Percentiles rank a stretch among this genome's conserved stretches.
Conservation (phyloP, 441 rosid species). For the Populus tomentosa region DNA sequence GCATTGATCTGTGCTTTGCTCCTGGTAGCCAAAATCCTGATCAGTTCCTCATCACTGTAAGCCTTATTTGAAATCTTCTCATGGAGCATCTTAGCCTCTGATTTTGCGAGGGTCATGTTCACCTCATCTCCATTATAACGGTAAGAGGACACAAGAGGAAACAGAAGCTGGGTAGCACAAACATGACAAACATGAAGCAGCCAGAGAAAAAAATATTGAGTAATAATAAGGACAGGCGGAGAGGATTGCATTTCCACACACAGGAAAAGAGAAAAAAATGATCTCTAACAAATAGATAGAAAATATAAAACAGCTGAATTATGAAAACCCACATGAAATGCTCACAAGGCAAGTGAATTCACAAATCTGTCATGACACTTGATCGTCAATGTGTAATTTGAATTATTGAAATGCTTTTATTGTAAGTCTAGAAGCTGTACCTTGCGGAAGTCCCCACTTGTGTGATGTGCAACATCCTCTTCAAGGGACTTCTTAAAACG, state of each 20-base stretch:
- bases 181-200: neutral
- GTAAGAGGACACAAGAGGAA: constrained; percentile 64
- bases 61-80: constrained; percentile 72
- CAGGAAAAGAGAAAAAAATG: neutral
- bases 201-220: neutral
- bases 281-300: neutral
- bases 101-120: constrained; percentile 66
- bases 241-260: neutral
- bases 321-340: neutral
- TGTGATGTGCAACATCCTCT: constrained; percentile 85
- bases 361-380: neutral
- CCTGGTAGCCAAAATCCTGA: constrained; percentile 77
- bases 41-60: constrained; percentile 63
- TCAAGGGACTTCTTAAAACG: constrained; percentile 82
- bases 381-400: neutral
- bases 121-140: constrained; percentile 91
- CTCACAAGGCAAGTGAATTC: neutral
- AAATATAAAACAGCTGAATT: neutral
- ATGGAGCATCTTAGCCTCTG: constrained; percentile 76
- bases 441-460: constrained; percentile 78
- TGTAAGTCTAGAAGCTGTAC: constrained; percentile 25
- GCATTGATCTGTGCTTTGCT: constrained; percentile 88
- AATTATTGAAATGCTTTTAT: neutral
- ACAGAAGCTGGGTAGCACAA: constrained; percentile 51
- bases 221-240: neutral